Evolutionary conservation across 441 rosid species (phyloP), one percentile per base, ranked within the genome.

Genomic region (Gossypium lobatum): DNA sequence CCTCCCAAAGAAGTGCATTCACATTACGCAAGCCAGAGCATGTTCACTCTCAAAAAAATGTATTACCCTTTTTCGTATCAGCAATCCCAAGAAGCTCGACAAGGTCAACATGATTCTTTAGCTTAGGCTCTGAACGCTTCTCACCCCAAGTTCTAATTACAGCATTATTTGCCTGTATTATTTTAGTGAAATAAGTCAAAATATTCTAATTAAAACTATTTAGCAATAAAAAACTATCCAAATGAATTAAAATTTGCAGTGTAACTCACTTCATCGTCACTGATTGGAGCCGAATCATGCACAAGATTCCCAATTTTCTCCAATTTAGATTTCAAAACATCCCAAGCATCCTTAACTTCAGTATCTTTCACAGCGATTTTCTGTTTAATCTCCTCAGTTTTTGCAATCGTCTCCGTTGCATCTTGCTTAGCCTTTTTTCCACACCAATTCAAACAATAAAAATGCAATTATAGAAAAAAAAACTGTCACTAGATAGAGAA

Each of bases 21-120:
- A 21, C n/a, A 39, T 26, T 18, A 9, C 8, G 20, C 11, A 11
- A n/a, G 4, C 1, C 42, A 62, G 20, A 18, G 17, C 70, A 39
- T 20, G 16, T 26, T 62, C 34, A 65, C 55, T 25, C 34, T 6
- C 37, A 66, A 14, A 34, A 13, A 17, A 13, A 45, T 66, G 71
- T 23, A 46, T 59, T 78, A 92, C 99, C 98, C 85, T 78, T 93
- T 81, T 88, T 89, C 60, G 74, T 58, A 75, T 95, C 96, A 0
- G 93, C 97, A 73, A 95, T 87, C 11, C 83, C 97, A 5, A 89
- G 88, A 79, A 88, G 90, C 80, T 95, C 97, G 67, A 95, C 92
- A 18, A 95, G 97, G 57, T 95, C 97, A 18, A 93, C 98, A 76
- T 93, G 97, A 79, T 89, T 92, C 82, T 84, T 90, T 72, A 92